Conservation (phyloP, 1,284 basidiomycete genomes). For the Ceratobasidium theobromae region DNA sequence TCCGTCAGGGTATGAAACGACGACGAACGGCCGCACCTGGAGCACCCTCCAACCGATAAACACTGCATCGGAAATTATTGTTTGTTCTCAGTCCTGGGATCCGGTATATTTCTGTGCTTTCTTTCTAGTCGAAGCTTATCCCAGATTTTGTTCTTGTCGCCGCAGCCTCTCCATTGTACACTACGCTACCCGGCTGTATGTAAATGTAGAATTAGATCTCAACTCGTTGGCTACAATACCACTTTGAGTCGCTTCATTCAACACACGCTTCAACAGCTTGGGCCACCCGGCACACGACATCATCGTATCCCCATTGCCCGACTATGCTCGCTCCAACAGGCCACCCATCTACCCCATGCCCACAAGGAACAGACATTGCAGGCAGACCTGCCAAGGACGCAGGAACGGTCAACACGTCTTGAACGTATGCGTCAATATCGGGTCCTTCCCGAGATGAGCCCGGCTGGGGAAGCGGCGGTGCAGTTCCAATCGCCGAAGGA, state of each 20-base stretch:
- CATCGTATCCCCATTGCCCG: conserved; percentile 89
- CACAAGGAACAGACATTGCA: conserved; percentile 72
- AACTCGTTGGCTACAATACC: not conserved
- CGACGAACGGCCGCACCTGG: conserved; percentile 21
- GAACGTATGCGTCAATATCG: conserved; percentile 67
- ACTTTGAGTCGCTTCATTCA: not conserved
- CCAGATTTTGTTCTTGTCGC: not conserved
- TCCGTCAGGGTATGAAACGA: conserved; percentile 21
- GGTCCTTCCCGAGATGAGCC: conserved; percentile 15
- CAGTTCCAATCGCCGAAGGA: conserved; percentile 79
- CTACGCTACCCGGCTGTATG: conserved; percentile 6
- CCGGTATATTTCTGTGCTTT: not conserved
- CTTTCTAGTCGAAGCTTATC: not conserved
- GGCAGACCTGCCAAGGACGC: conserved; percentile 90
- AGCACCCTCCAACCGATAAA: conserved; percentile 16
- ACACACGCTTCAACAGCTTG: conserved; percentile 46
- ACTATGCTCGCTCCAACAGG: conserved; percentile 85
- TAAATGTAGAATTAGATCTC: conserved; percentile 2
- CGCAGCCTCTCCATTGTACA: conserved; percentile 10
- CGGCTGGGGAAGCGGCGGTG: conserved; percentile 68
- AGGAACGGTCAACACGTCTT: conserved; percentile 91
- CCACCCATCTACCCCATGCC: conserved; percentile 62
- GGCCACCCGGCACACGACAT: conserved; percentile 61
- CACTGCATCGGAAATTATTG: too few relatives aligned
- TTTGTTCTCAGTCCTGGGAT: not conserved